phyloP scores from a whole-genome alignment of 1,284 basidiomycete species.

The Naganishia liquefaciens region DNA sequence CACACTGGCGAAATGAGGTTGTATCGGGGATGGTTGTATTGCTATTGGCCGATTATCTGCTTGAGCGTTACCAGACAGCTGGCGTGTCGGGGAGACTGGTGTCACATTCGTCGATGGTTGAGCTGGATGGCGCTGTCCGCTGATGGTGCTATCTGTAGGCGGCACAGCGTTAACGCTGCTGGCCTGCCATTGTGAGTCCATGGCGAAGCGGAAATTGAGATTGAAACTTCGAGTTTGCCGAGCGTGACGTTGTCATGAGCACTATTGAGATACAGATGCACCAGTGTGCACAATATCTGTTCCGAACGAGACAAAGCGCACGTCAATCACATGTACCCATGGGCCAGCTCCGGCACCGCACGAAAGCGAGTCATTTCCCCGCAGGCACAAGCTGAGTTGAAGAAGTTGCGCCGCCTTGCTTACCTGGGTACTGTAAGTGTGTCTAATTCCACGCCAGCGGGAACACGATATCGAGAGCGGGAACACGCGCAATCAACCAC shows the following conservation, averaged over 20 bases:
- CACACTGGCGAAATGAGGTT: conserved; percentile 8
- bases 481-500: too few species aligned
- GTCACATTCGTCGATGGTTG: neutral
- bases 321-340: neutral
- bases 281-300: neutral
- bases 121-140: neutral
- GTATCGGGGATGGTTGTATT: conserved; percentile 1
- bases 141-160: neutral
- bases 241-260: conserved; percentile 1
- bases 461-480: too few species aligned
- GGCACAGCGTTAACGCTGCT: neutral
- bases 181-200: neutral
- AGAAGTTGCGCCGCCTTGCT: too few species aligned
- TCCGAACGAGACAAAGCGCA: neutral
- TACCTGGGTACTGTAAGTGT: too few species aligned
- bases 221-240: neutral
- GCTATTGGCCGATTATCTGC: neutral
- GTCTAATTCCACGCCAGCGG: too few species aligned
- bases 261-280: neutral
- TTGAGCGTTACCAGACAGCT: neutral
- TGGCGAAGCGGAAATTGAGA: neutral
- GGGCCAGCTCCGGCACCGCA: neutral
- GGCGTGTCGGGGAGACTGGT: conserved; percentile 1
- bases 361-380: too few species aligned
- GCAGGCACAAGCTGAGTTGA: too few species aligned